phyloP scores from a whole-genome alignment of 2,329 filamentous ascomycete genomes.

The Claviceps maximensis region DNA sequence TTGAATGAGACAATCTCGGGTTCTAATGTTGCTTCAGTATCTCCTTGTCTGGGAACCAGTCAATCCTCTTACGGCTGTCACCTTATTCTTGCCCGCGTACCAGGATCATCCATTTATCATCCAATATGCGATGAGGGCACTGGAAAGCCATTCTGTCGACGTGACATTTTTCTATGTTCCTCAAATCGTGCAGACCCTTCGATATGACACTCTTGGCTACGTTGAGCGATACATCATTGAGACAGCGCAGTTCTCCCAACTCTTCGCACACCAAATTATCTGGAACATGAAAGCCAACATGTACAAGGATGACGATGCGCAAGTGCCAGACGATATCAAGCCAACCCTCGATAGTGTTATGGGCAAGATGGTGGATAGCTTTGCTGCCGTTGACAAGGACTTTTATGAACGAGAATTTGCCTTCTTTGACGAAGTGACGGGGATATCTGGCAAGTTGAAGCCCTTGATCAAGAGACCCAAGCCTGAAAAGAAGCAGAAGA shows the following conservation, averaged over 20 bases:
- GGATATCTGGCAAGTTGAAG: conserved; percentile 87
- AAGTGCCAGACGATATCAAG: conserved; percentile 82
- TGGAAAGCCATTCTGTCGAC: conserved; percentile 92
- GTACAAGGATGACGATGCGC: conserved; percentile 90
- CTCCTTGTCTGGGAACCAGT: conserved; percentile 86
- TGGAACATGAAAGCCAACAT: conserved; percentile 99
- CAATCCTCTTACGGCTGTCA: conserved; percentile 85
- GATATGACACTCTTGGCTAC: conserved; percentile 87
- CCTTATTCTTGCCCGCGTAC: conserved; percentile 84
- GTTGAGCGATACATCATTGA: conserved; percentile 94
- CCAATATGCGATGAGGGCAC: conserved; percentile 89
- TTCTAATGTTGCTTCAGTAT: conserved; percentile 40
- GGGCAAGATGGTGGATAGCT: conserved; percentile 68
- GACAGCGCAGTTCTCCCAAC: conserved; percentile 91
- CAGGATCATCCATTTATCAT: conserved; percentile 84
- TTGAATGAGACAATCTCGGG: not conserved
- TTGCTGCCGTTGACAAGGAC: conserved; percentile 60
- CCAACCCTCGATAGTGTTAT: conserved; percentile 87
- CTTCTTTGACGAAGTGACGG: conserved; percentile 97
- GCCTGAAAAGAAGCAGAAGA: conserved; percentile 97
- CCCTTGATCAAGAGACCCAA: conserved; percentile 86
- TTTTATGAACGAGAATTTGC: conserved; percentile 93
- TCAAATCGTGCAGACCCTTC: conserved; percentile 88
- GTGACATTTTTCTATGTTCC: conserved; percentile 98
- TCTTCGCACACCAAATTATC: conserved; percentile 98